These are phyloP conservation scores for Coffea canephora DNA, from an alignment of 257 asterid species.

Conservation along the genomic window DNA sequence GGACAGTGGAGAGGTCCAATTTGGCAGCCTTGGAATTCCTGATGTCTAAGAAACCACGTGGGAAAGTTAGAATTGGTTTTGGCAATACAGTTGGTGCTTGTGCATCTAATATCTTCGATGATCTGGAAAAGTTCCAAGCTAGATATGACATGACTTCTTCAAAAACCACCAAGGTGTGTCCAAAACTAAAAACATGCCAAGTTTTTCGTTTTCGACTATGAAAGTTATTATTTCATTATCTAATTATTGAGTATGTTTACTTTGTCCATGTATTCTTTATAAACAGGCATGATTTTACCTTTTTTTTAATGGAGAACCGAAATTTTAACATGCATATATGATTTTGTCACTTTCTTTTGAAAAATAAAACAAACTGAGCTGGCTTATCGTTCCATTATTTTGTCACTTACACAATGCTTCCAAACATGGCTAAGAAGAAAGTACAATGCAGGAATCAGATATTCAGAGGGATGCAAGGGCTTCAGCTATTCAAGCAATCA, in stretches of 20 bases:
- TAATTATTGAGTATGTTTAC: too few species aligned
- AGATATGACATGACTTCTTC: conserved; percentile 53
- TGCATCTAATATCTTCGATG: conserved; percentile 57
- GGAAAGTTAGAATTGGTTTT: conserved; percentile 64
- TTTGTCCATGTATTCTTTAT: too few species aligned
- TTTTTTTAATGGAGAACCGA: too few species aligned
- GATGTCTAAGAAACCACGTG: conserved; percentile 86
- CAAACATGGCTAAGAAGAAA: neutral
- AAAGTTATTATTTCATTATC: neutral
- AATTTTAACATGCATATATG: too few species aligned
- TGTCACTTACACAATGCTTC: neutral
- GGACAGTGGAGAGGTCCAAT: conserved; percentile 68
- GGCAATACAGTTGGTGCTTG: conserved; percentile 74
- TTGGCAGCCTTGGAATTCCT: conserved; percentile 88
- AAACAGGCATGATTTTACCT: too few species aligned
- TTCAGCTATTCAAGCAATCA: conserved; percentile 79
- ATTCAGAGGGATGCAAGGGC: conserved; percentile 36
- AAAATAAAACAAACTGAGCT: neutral
- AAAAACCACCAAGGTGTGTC: conserved; percentile 44
- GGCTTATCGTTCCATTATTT: neutral
- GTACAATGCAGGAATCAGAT: conserved; percentile 43
- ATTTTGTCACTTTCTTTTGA: too few species aligned
- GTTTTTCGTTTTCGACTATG: neutral
- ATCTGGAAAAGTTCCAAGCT: conserved; percentile 69
- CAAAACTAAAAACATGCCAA: neutral